Evolutionary conservation across 345 rosid species (phyloP), one percentile per base, ranked within the genome.

Genomic region (Salix exigua): DNA sequence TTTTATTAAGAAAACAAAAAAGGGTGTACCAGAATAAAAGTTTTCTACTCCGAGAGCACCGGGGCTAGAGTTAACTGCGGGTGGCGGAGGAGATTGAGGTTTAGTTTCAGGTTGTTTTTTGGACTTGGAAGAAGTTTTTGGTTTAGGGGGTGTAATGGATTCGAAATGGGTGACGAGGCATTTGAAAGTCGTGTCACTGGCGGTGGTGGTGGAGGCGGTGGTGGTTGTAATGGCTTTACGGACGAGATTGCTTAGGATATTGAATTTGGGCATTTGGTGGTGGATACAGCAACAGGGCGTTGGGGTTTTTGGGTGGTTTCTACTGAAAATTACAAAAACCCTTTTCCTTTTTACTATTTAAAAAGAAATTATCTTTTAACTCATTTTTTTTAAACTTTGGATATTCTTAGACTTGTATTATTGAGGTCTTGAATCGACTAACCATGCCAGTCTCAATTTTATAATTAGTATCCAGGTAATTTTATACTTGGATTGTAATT

Each of bases 261-360:
- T 76, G 75, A 74, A 61, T 38, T 72, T 79, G 65, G 82, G 72
- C 88, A 83, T 83, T 79, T 77, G 80, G 58, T 10, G 26, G 62
- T 12, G 60, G 11, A 21, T 68, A 40, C 2, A 66, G 61, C 62
- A 58, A 26, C 62, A n/a, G 62, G 4, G 28, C 26, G 26, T n/a
- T 38, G 38, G 73, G 78, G 78, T 40, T 66, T 65, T 65, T 4
- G 12, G 70, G 13, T 18, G n/a, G 28, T 46, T 31, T n/a, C 63
- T 71, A 16, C 4, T 14, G 26, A 23, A 58, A 58, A 58, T 58
- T 10, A 10, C 62, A 58, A 10, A n/a, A 58, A 13, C 14, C 62
- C 23, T 23, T 10, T 25, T 7, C 1, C 8, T 46, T 46, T 35
- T 35, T 35, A 35, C 7, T 35, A 5, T 35, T 35, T 35, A 5